phyloP scores from a whole-genome alignment of 1,139 yeast genomes.

The Candida dubliniensis region DNA sequence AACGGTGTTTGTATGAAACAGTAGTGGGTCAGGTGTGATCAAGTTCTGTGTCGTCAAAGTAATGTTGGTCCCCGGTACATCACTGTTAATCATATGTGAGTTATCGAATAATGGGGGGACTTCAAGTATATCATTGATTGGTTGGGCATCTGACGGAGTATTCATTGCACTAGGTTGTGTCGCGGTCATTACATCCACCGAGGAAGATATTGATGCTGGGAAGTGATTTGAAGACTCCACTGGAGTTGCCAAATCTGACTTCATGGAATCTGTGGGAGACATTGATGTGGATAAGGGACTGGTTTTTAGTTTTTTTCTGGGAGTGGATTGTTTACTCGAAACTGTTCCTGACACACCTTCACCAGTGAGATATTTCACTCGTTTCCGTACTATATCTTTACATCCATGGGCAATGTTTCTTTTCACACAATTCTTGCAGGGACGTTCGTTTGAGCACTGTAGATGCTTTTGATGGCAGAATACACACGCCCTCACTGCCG shows the following conservation, averaged over 20 bases:
- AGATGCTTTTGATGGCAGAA: conserved; percentile 72
- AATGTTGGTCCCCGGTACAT: neutral
- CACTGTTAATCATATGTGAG: conserved; percentile 1
- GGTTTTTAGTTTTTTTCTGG: conserved; percentile 8
- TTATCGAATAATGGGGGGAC: conserved; percentile 5
- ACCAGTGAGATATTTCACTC: conserved; percentile 43
- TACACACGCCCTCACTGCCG: conserved; percentile 66
- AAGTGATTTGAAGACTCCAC: neutral
- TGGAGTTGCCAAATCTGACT: neutral
- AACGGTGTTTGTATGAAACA: conserved; percentile 20
- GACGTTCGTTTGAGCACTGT: conserved; percentile 61
- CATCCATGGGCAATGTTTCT: conserved; percentile 57
- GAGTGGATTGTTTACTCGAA: neutral
- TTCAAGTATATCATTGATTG: conserved; percentile 8
- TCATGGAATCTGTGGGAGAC: neutral
- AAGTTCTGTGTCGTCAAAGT: conserved; percentile 4
- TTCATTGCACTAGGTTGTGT: neutral
- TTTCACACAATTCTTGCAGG: conserved; percentile 69
- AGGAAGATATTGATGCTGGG: conserved; percentile 1
- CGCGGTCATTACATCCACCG: neutral
- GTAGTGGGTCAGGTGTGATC: conserved; percentile 7
- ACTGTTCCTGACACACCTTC: conserved; percentile 2
- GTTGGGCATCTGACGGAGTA: neutral
- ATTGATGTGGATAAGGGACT: neutral
- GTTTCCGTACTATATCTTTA: conserved; percentile 58